Conservation (phyloP, 768 basidiomycete species). For the Scleroderma citrinum region DNA sequence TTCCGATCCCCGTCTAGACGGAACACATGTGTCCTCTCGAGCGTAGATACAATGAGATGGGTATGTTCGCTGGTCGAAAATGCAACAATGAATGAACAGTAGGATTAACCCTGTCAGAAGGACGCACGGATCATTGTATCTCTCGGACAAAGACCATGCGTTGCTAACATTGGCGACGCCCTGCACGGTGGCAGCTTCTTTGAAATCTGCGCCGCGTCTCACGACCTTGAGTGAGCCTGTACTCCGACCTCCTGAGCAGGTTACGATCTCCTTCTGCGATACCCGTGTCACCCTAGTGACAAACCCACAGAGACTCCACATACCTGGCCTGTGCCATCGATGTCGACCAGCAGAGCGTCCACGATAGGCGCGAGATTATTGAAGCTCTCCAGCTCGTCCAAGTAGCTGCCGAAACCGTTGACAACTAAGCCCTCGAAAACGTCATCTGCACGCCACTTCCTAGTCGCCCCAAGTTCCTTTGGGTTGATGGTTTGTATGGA, state of each 20-base stretch:
- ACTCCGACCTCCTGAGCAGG: slow-evolving; percentile 77
- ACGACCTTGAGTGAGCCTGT: slow-evolving; percentile 74
- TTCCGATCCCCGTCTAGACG: slow-evolving; percentile 34
- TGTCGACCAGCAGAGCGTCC: slow-evolving; percentile 74
- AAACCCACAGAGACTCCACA: slow-evolving; percentile 8
- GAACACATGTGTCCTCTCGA: slow-evolving; percentile 50
- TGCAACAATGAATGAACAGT: background rate
- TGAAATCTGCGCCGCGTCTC: slow-evolving; percentile 76
- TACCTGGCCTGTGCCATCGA: slow-evolving; percentile 67
- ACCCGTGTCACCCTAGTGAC: background rate
- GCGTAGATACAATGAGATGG: slow-evolving; percentile 56
- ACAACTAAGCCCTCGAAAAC: slow-evolving; percentile 42
- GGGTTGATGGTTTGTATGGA: slow-evolving; percentile 40
- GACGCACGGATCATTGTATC: slow-evolving; percentile 46
- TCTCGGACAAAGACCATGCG: slow-evolving; percentile 56
- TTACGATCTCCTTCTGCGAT: slow-evolving; percentile 68
- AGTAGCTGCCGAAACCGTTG: slow-evolving; percentile 45
- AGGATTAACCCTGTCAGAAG: background rate
- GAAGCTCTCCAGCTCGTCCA: slow-evolving; percentile 58
- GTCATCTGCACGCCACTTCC: slow-evolving; percentile 28
- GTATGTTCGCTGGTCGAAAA: slow-evolving; percentile 40
- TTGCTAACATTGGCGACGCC: slow-evolving; percentile 52
- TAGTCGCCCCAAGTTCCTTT: slow-evolving; percentile 32
- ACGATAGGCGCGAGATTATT: slow-evolving; percentile 79
- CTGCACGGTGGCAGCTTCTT: slow-evolving; percentile 52